Evolutionary conservation across 2,329 filamentous ascomycete species (phyloP).

Genomic region (Epichloe amarillans): DNA sequence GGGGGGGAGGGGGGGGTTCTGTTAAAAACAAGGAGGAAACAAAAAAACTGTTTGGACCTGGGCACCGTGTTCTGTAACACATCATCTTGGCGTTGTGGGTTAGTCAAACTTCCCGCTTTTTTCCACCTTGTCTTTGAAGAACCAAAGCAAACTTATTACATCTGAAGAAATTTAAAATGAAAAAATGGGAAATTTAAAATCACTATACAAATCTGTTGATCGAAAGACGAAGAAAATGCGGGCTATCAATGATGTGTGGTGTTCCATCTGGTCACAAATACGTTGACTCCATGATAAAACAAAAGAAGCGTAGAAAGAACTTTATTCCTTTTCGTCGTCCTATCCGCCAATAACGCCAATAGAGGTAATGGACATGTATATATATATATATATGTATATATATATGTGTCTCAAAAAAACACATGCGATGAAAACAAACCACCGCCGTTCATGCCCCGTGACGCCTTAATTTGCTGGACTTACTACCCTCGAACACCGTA

Average conservation of each 20-base stretch:
- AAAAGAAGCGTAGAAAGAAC: background rate
- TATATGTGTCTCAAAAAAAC: background rate
- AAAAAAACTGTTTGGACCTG: constrained; percentile 10
- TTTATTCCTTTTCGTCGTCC: constrained; percentile 13
- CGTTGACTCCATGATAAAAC: background rate
- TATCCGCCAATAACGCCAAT: constrained; percentile 26
- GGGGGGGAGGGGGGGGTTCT: background rate
- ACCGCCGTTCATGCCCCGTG: constrained; percentile 20
- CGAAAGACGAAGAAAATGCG: constrained; percentile 4
- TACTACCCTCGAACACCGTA: constrained; percentile 13
- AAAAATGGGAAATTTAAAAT: background rate
- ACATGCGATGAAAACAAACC: constrained; percentile 9
- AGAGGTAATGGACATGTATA: background rate
- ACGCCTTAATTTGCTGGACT: constrained; percentile 16
- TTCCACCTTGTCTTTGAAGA: constrained; percentile 12
- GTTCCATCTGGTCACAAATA: constrained; percentile 1
- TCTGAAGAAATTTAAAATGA: background rate
- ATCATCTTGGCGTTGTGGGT: constrained; percentile 26
- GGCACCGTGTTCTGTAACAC: constrained; percentile 20
- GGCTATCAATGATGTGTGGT: constrained; percentile 12
- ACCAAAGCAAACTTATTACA: constrained; percentile 15
- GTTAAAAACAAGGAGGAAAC: background rate
- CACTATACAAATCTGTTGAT: constrained; percentile 12
- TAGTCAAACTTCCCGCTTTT: constrained; percentile 12
- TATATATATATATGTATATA: no score